Evolutionary conservation across 805 yeast genomes (phyloP).

Genomic region (Yarrowia sp.): DNA sequence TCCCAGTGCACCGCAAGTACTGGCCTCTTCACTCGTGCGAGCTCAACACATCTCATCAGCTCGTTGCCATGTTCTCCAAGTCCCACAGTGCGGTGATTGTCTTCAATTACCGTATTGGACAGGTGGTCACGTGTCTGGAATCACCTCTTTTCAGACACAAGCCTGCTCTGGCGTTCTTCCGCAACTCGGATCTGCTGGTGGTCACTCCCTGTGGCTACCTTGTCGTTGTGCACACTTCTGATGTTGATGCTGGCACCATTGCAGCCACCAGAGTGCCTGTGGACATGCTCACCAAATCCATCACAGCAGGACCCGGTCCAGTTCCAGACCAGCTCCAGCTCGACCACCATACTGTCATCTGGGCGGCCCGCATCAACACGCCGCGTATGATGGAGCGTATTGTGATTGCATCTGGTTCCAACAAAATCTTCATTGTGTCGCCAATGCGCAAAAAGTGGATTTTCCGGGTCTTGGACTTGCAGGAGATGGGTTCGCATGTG

Average conservation of each 20-base stretch:
- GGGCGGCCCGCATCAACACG: constrained; percentile 18
- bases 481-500: background rate
- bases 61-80: constrained; percentile 27
- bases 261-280: constrained; percentile 7
- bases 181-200: constrained; percentile 18
- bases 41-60: constrained; percentile 21
- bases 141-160: constrained; percentile 14
- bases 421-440: constrained; percentile 16
- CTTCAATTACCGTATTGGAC: constrained; percentile 17
- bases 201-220: constrained; percentile 22
- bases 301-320: constrained; percentile 12
- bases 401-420: constrained; percentile 5
- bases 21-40: constrained; percentile 64
- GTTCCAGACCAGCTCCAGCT: constrained; percentile 14
- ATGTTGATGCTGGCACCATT: constrained; percentile 11
- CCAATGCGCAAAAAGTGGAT: constrained; percentile 26
- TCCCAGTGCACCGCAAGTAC: constrained; percentile 46
- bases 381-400: constrained; percentile 27
- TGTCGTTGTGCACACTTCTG: constrained; percentile 20
- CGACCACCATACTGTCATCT: constrained; percentile 16
- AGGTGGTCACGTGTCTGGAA: constrained; percentile 7
- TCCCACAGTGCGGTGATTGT: constrained; percentile 9
- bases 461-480: constrained; percentile 7
- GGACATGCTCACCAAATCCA: constrained; percentile 23
- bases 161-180: constrained; percentile 19